Evolutionary conservation across 1,284 basidiomycete genomes (phyloP).

Genomic region (Sphagnurus paluster): DNA sequence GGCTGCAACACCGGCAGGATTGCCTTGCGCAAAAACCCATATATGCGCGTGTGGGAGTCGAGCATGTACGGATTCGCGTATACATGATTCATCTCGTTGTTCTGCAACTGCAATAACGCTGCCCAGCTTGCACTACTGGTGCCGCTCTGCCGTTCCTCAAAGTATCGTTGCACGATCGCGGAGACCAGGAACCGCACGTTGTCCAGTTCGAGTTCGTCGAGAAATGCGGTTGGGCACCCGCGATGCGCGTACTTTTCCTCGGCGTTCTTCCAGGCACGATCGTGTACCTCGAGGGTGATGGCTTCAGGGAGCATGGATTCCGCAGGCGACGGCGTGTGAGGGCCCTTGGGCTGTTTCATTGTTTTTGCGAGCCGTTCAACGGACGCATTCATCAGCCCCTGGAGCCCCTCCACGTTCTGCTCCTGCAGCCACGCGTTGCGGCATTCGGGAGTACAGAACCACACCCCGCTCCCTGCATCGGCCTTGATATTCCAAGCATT

Average conservation of each 20-base stretch:
- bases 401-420: slow-evolving; percentile 29
- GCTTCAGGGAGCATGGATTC: slow-evolving; percentile 13
- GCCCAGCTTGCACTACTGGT: slow-evolving; percentile 35
- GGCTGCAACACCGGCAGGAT: slow-evolving; percentile 28
- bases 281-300: slow-evolving; percentile 31
- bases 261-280: slow-evolving; percentile 35
- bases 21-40: slow-evolving; percentile 38
- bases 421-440: slow-evolving; percentile 43
- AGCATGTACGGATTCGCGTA: slow-evolving; percentile 43
- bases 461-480: slow-evolving; percentile 36
- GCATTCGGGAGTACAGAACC: slow-evolving; percentile 57
- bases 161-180: slow-evolving; percentile 43
- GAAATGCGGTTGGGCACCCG: slow-evolving; percentile 16
- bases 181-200: slow-evolving; percentile 49
- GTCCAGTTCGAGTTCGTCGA: slow-evolving; percentile 54
- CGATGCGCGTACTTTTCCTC: slow-evolving; percentile 19
- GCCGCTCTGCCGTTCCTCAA: slow-evolving; percentile 27
- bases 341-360: slow-evolving; percentile 27
- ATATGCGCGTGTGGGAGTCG: slow-evolving; percentile 44
- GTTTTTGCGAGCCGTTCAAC: slow-evolving; percentile 35
- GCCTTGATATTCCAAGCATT: slow-evolving; percentile 45
- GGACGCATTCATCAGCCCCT: slow-evolving; percentile 30
- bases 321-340: background rate
- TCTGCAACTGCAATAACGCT: slow-evolving; percentile 46
- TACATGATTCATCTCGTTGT: slow-evolving; percentile 46